Percentiles rank a stretch among this genome's conserved stretches.
Evolutionary conservation across 2,329 filamentous ascomycete species (phyloP).

Genomic region (Colletotrichum tabaci): DNA sequence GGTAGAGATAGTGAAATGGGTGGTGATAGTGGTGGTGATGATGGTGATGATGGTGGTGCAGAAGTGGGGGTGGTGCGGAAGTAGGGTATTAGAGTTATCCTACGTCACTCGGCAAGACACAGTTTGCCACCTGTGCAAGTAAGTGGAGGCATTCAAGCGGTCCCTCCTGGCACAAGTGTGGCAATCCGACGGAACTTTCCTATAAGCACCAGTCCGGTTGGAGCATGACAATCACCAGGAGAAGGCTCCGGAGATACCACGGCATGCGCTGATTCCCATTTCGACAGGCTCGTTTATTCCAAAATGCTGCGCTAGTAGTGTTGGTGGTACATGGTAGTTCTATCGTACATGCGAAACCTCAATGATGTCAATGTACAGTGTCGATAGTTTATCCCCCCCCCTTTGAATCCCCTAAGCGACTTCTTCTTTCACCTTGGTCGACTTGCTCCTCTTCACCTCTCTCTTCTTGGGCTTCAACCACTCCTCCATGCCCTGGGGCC

Average conservation of each 20-base stretch:
- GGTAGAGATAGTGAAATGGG: too few species aligned
- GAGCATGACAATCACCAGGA: too few species aligned
- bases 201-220: too few species aligned
- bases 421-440: conserved; percentile 47
- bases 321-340: background rate
- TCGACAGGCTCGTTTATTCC: background rate
- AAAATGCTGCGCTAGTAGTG: background rate
- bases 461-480: conserved; percentile 89
- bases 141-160: background rate
- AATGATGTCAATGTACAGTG: background rate
- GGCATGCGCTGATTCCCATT: too few species aligned
- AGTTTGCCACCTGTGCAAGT: background rate
- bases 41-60: too few species aligned
- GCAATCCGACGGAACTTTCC: background rate
- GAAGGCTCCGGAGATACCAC: too few species aligned
- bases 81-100: too few species aligned
- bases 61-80: too few species aligned
- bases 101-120: background rate
- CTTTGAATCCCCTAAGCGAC: conserved; percentile 47
- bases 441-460: conserved; percentile 70
- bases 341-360: background rate
- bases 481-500: conserved; percentile 91
- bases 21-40: too few species aligned
- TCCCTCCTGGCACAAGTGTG: background rate
- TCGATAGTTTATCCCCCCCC: background rate